phyloP scores from a whole-genome alignment of 225 moss, liverwort and hornwort genomes.

The Straminergon stramineum region DNA sequence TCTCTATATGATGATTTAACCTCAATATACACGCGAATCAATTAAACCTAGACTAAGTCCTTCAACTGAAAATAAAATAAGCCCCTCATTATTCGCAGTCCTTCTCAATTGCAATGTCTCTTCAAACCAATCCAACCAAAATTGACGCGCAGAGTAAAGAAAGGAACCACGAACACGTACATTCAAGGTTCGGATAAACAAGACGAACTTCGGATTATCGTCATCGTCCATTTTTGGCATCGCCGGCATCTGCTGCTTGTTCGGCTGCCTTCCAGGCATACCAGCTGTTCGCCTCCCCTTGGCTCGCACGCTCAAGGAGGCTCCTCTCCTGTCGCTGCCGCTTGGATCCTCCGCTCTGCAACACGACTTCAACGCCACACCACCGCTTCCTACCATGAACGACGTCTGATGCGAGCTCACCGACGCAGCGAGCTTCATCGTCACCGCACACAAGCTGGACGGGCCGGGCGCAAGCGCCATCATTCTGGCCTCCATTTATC shows the following conservation, averaged over 20 bases:
- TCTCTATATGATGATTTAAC: not conserved
- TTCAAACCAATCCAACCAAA: not conserved
- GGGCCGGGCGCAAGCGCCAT: not conserved
- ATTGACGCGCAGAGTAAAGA: not conserved
- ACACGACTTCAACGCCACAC: conserved; percentile 9
- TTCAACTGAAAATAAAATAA: not conserved
- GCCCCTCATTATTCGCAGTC: not conserved
- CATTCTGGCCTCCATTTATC: conserved; percentile 6
- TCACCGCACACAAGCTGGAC: conserved; percentile 8
- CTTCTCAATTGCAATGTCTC: not conserved
- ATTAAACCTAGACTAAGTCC: not conserved
- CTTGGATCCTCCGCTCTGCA: conserved; percentile 7
- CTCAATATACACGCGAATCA: not conserved
- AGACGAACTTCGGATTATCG: conserved; percentile 82
- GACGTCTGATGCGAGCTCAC: conserved; percentile 23
- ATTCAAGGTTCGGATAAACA: conserved; percentile 79
- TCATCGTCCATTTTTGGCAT: conserved; percentile 80
- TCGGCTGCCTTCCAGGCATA: conserved; percentile 57
- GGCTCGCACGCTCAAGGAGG: conserved; percentile 48
- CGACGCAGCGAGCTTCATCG: not conserved
- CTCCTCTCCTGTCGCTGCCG: conserved; percentile 5
- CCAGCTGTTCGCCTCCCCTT: conserved; percentile 62
- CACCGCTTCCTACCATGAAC: conserved; percentile 30
- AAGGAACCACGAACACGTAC: conserved; percentile 20
- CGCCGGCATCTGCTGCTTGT: conserved; percentile 40